Conservation (phyloP, 208 protist genomes). For the Trypanosoma lewisi region DNA sequence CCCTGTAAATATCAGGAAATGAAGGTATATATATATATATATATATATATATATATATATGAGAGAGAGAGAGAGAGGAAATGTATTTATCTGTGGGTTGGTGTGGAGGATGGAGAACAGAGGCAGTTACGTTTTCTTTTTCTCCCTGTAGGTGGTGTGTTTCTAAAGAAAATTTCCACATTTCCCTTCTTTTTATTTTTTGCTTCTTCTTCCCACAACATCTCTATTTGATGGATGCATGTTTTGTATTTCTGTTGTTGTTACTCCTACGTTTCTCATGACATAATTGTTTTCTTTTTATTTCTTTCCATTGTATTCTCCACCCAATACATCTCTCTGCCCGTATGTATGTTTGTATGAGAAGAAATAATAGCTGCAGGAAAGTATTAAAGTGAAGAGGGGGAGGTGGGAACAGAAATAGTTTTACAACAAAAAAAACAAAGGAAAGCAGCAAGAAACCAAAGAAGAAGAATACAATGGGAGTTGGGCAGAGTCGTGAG, state of each 20-base stretch:
- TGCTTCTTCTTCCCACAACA: background rate
- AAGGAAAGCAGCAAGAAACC: conserved; percentile 2
- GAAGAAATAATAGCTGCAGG: too few species aligned
- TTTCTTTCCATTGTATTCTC: too few species aligned
- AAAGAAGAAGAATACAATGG: conserved; percentile 22
- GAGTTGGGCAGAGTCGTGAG: conserved; percentile 38
- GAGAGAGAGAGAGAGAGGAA: background rate
- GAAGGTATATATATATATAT: conserved; percentile 2
- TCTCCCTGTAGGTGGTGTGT: too few species aligned
- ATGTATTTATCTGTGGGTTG: too few species aligned
- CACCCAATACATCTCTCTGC: too few species aligned
- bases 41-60: background rate
- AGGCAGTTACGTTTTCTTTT: background rate
- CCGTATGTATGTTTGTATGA: conserved; percentile 13
- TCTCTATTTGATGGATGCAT: background rate
- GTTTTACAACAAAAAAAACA: background rate
- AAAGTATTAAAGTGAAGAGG: too few species aligned
- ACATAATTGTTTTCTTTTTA: conserved; percentile 10
- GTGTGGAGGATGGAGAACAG: too few species aligned
- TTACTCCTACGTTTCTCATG: too few species aligned
- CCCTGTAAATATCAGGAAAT: background rate
- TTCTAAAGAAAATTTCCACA: too few species aligned
- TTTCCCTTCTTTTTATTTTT: conserved; percentile 23
- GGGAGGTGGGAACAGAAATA: too few species aligned
- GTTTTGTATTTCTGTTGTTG: conserved; percentile 20